Conservation (phyloP, 2,329 filamentous ascomycete species). For the Botryotinia calthae region DNA sequence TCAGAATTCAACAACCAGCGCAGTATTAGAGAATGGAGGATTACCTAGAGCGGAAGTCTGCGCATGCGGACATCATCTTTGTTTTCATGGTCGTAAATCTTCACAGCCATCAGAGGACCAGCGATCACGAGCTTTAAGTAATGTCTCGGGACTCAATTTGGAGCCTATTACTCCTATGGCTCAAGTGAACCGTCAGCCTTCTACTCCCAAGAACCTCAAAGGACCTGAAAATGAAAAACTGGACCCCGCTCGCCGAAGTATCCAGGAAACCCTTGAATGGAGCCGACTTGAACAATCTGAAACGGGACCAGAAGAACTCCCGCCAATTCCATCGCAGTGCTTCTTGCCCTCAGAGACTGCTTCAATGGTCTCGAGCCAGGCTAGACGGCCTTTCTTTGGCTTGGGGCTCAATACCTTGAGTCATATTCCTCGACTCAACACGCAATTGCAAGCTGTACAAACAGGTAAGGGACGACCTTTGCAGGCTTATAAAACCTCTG, state of each 20-base stretch:
- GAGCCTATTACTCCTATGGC: constrained; percentile 14
- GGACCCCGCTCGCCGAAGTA: constrained; percentile 17
- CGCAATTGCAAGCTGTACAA: constrained; percentile 15
- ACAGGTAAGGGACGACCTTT: constrained; percentile 23
- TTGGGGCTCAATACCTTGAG: constrained; percentile 33
- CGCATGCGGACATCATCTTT: constrained; percentile 56
- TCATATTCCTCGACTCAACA: constrained; percentile 29
- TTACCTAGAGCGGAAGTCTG: constrained; percentile 39
- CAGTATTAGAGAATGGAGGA: constrained; percentile 13
- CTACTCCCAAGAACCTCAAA: constrained; percentile 11
- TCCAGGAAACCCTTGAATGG: constrained; percentile 36
- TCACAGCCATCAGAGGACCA: constrained; percentile 22
- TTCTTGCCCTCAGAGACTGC: constrained; percentile 38
- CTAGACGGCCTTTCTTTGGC: constrained; percentile 34
- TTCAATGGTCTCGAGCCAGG: constrained; percentile 33
- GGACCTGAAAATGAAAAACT: constrained; percentile 2
- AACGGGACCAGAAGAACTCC: constrained; percentile 30
- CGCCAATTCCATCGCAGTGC: constrained; percentile 40
- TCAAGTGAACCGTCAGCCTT: constrained; percentile 20
- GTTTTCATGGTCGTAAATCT: constrained; percentile 46
- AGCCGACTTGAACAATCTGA: constrained; percentile 32
- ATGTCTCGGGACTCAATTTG: constrained; percentile 20
- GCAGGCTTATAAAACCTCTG: constrained; percentile 33
- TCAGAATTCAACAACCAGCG: constrained; percentile 8
- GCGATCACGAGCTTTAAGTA: constrained; percentile 18